phyloP scores from a whole-genome alignment of 768 basidiomycete species.

The Kwoniella mangroviensis region DNA sequence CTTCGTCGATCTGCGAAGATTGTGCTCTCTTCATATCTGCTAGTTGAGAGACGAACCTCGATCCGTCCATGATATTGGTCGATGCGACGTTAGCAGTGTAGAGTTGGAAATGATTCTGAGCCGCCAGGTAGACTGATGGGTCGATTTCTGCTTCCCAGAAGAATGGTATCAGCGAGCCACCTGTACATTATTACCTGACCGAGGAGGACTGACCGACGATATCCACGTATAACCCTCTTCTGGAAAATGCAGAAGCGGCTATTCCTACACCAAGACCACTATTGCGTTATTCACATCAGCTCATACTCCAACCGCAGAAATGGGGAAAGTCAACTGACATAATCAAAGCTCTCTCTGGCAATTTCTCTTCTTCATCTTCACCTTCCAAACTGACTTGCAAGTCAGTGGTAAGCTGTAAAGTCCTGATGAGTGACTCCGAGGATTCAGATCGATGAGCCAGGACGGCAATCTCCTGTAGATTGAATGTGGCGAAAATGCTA shows the following conservation, averaged over 20 bases:
- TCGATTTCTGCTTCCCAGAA: conserved; percentile 71
- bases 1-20: neutral
- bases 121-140: conserved; percentile 83
- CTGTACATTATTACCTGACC: no score
- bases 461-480: conserved; percentile 82
- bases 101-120: conserved; percentile 78
- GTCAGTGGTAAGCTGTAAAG: conserved; percentile 56
- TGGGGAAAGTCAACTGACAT: conserved; percentile 15
- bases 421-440: conserved; percentile 31
- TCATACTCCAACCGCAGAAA: neutral
- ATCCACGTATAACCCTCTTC: conserved; percentile 72
- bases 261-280: conserved; percentile 90
- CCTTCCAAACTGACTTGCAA: conserved; percentile 26
- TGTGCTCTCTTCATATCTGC: conserved; percentile 50
- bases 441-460: conserved; percentile 65
- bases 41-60: conserved; percentile 66
- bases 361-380: conserved; percentile 66
- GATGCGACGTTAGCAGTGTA: conserved; percentile 65
- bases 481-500: conserved; percentile 81
- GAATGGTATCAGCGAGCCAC: no score
- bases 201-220: conserved; percentile 62
- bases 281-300: conserved; percentile 1
- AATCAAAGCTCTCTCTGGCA: conserved; percentile 26
- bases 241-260: conserved; percentile 73
- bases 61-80: conserved; percentile 74